Evolutionary conservation across 2,329 filamentous ascomycete genomes (phyloP).

Genomic region (Microdochium bolleyi): DNA sequence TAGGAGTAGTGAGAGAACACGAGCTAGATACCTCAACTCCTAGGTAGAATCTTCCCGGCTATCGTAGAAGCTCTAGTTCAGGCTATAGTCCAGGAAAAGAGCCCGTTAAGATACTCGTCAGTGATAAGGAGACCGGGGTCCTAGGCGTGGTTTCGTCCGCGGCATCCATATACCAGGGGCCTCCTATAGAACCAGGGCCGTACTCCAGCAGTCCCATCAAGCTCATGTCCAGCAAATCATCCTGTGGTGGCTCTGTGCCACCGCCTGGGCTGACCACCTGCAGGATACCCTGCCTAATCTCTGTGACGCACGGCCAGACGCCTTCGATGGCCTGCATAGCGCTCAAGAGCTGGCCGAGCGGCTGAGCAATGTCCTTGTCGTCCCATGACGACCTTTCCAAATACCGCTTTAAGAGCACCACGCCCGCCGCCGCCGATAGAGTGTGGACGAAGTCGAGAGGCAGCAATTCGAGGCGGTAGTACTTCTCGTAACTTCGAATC

Average conservation of each 20-base stretch:
- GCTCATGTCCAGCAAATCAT: not conserved
- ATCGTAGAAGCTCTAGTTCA: not conserved
- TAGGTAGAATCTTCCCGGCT: not conserved
- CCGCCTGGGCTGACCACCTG: slow-evolving; percentile 1
- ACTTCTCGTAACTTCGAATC: slow-evolving; percentile 32
- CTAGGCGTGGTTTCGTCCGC: not conserved
- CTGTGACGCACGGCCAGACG: slow-evolving; percentile 36
- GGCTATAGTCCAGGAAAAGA: not conserved
- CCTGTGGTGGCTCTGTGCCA: not conserved
- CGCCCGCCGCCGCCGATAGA: slow-evolving; percentile 35
- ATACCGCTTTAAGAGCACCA: slow-evolving; percentile 36
- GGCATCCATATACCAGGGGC: not conserved
- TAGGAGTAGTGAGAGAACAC: too few species aligned
- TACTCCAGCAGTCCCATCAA: not conserved
- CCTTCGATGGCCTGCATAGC: slow-evolving; percentile 44
- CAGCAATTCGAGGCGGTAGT: slow-evolving; percentile 33
- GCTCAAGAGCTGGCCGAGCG: slow-evolving; percentile 38
- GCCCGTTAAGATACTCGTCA: not conserved
- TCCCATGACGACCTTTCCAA: slow-evolving; percentile 29
- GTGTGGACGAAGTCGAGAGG: slow-evolving; percentile 41
- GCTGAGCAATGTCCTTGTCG: slow-evolving; percentile 36
- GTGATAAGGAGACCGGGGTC: not conserved
- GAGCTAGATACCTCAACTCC: not conserved
- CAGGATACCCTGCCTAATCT: slow-evolving; percentile 27
- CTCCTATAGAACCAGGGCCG: not conserved